Conservation (phyloP, 176 grass and related monocot genomes). For the Saccharum officinarum region DNA sequence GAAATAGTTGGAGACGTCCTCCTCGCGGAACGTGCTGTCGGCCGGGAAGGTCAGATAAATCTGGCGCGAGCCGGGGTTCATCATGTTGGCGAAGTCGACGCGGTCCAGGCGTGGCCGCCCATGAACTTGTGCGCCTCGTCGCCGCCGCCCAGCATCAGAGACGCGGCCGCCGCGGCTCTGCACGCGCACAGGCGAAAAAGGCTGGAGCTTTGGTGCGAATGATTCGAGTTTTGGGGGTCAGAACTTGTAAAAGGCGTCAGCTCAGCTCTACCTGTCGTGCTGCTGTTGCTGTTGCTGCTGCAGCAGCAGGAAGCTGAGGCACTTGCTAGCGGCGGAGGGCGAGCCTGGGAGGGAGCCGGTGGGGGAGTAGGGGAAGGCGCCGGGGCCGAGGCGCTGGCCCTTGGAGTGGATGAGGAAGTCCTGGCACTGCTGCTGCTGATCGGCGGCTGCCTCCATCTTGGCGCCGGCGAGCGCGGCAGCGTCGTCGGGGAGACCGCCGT, state of each 20-base stretch:
- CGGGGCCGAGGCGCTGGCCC: conserved; percentile 60
- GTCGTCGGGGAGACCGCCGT: conserved; percentile 73
- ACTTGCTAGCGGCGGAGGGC: conserved; percentile 71
- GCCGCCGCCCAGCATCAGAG: conserved; percentile 60
- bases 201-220: not conserved
- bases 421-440: conserved; percentile 66
- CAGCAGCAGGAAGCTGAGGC: conserved; percentile 68
- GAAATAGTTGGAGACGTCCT: conserved; percentile 88
- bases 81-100: conserved; percentile 60
- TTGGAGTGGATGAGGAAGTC: conserved; percentile 78
- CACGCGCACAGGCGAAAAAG: conserved; percentile 4
- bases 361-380: conserved; percentile 74
- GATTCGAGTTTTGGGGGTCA: not conserved
- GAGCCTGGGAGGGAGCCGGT: conserved; percentile 67
- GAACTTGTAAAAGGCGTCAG: conserved; percentile 13
- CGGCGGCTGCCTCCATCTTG: conserved; percentile 39
- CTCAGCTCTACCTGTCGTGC: conserved; percentile 63
- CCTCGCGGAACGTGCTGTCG: conserved; percentile 82
- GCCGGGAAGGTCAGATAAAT: conserved; percentile 86
- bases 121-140: conserved; percentile 74
- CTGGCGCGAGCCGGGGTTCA: conserved; percentile 73
- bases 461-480: conserved; percentile 11
- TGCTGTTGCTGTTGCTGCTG: conserved; percentile 60
- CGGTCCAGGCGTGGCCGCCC: conserved; percentile 59
- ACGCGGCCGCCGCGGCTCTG: conserved; percentile 61